Evolutionary conservation across 1,284 basidiomycete genomes (phyloP), one percentile per base, ranked within the genome.

Genomic region (Irpex sp.): DNA sequence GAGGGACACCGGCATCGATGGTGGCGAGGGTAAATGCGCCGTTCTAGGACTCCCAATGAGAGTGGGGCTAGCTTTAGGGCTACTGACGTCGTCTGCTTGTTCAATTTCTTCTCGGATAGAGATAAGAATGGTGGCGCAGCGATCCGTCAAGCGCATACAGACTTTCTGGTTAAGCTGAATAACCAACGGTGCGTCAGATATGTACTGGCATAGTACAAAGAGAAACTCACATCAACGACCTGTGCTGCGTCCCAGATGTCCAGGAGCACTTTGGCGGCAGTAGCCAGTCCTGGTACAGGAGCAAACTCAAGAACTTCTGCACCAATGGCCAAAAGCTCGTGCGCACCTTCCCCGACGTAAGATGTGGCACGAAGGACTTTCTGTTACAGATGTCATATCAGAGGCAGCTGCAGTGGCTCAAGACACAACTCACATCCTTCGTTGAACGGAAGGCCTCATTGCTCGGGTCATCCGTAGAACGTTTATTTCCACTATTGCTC

Each of bases 201-300:
- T 43, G 15, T 43, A 43, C 39, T 11, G 39, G 11, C 15, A 50
- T 26, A 15, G 11, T 19, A 2, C 21, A 17, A 50, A 57, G 33
- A 33, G 26, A 26, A 62, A 77, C 85, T 69, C 65, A 90, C 88
- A 65, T 90, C 87, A 26, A 90, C 85, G 37, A 75, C 66, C 57
- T 86, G 78, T 21, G 86, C 74, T 0, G 84, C 77, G 60, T 87
- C 82, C 88, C 88, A 90, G 19, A 90, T 86, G 13, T 74, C 72
- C 17, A 89, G 65, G 37, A 90, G 69, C 4, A 80, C 79, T 46
- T 73, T 76, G 0, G 85, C 87, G 0, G 82, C 84, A 17, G 78
- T 72, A 4, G 77, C 75, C 1, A 90, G 75, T 0, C 86, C 87
- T 0, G 82, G 81, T 21, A 89, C 69, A 9, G 88, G 87, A 0